Evolutionary conservation across 2,329 filamentous ascomycete genomes (phyloP), one percentile per base, ranked within the genome.

Genomic region (Microdochium bolleyi): DNA sequence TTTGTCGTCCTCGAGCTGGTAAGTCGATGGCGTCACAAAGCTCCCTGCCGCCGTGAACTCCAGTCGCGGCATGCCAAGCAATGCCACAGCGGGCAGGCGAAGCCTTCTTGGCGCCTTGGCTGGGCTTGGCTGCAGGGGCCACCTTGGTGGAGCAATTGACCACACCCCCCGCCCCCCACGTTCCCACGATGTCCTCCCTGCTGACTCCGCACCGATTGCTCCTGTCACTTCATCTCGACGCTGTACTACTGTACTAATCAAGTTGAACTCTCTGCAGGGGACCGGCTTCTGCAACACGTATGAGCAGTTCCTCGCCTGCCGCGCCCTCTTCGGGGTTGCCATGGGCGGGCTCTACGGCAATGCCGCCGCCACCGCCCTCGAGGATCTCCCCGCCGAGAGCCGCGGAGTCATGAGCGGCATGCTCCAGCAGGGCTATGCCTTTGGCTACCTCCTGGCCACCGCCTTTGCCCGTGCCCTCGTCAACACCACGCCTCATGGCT

Each of bases 281-380:
- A 89, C 87, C 37, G 87, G 86, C 53, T 90, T 88, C 64, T 80
- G 79, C 56, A 66, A 74, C 0, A 90, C 83, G 0, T 89, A 88
- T 61, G 62, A 73, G 49, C 80, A 88, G 58, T 92, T 92, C 63
- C 73, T 94, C 22, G 87, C 84, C 11, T 87, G 88, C 11, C 78
- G 89, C 41, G 83, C 84, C 44, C 72, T 92, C 2, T 92, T 92
- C 62, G 89, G 88, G 48, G 68, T 92, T 46, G 88, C 88, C 60
- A 92, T 92, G 88, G 89, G 89, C 38, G 89, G 88, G 58, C 59
- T 92, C 1, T 84, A 91, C 67, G 89, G 89, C 53, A 90, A 90
- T 61, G 87, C 86, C 1, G 86, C 87, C 10, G 87, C 88, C 3
- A 92, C 88, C 60, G 87, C 88, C 0, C 76, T 92, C 10, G 89